Evolutionary conservation across 2,329 filamentous ascomycete genomes (phyloP).

Genomic region (Scedosporium dehoogii): DNA sequence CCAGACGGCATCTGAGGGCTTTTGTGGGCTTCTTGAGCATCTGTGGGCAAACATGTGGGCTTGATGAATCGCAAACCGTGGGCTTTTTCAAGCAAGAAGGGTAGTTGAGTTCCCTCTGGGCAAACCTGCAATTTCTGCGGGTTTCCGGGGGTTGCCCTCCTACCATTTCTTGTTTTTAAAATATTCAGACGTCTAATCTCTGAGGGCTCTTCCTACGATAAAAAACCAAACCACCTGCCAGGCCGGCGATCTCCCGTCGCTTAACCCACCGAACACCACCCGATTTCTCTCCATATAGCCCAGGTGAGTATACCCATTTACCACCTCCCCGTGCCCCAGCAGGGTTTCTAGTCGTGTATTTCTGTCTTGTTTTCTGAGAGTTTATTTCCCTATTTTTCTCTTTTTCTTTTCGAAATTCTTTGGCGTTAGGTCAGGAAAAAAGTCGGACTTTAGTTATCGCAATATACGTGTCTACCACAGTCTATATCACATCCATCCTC

Average conservation of each 20-base stretch:
- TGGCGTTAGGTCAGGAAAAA: not conserved
- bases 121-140: not conserved
- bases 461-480: not conserved
- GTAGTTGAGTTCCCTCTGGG: not conserved
- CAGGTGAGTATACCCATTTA: not conserved
- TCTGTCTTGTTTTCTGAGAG: not conserved
- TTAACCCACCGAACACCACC: not conserved
- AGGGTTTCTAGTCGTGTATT: not conserved
- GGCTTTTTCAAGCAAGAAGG: not conserved
- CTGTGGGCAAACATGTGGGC: slow-evolving; percentile 3
- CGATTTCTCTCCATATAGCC: not conserved
- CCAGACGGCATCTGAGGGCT: slow-evolving; percentile 15
- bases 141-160: not conserved
- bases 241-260: not conserved
- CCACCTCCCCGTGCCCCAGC: not conserved
- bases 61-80: not conserved
- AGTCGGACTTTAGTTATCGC: not conserved
- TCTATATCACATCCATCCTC: too few relatives aligned
- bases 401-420: not conserved
- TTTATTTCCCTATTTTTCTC: not conserved
- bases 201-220: not conserved
- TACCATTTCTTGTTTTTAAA: not conserved
- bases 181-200: not conserved
- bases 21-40: slow-evolving; percentile 18
- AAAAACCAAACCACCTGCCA: not conserved